These are phyloP conservation scores for Leccinum solheimii DNA, from an alignment of 1,284 basidiomycete genomes.

Conservation along the genomic window DNA sequence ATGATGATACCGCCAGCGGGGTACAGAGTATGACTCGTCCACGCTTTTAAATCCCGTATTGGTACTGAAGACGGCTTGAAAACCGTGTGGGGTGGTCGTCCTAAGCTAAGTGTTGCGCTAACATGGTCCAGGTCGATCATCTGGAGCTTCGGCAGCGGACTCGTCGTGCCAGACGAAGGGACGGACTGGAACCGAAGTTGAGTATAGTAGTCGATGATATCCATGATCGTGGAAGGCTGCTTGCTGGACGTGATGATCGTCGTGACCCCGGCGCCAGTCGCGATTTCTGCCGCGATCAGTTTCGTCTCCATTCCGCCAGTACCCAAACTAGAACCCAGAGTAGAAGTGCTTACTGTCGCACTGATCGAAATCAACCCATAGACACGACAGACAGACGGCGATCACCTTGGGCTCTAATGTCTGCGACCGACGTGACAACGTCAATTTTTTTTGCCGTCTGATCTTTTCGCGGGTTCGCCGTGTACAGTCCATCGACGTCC, in stretches of 20 bases:
- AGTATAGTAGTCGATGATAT: constrained; percentile 78
- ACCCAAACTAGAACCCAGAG: constrained; percentile 89
- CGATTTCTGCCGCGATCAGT: constrained; percentile 96
- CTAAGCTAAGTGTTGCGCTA: constrained; percentile 21
- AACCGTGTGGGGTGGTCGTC: constrained; percentile 80
- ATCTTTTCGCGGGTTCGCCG: constrained; percentile 91
- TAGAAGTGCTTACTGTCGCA: constrained; percentile 80
- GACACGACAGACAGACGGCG: background rate
- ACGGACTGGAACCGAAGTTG: constrained; percentile 38
- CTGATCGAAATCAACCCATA: constrained; percentile 1
- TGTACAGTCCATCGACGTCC: constrained; percentile 96
- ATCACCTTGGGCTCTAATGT: constrained; percentile 78
- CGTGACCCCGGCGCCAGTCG: constrained; percentile 93
- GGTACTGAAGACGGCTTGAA: constrained; percentile 79
- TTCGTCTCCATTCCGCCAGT: constrained; percentile 99
- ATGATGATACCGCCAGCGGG: constrained; percentile 88
- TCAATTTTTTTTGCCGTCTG: constrained; percentile 80
- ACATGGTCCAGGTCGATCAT: constrained; percentile 30
- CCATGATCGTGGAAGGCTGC: constrained; percentile 75
- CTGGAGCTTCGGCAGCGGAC: constrained; percentile 36
- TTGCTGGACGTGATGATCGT: constrained; percentile 89
- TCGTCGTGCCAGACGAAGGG: constrained; percentile 41
- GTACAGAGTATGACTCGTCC: constrained; percentile 91
- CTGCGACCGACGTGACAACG: constrained; percentile 80
- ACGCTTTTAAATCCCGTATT: constrained; percentile 89